Evolutionary conservation across 495 filamentous ascomycete genomes (phyloP), one percentile per base, ranked within the genome.

Genomic region (Oleoguttula mirabilis): DNA sequence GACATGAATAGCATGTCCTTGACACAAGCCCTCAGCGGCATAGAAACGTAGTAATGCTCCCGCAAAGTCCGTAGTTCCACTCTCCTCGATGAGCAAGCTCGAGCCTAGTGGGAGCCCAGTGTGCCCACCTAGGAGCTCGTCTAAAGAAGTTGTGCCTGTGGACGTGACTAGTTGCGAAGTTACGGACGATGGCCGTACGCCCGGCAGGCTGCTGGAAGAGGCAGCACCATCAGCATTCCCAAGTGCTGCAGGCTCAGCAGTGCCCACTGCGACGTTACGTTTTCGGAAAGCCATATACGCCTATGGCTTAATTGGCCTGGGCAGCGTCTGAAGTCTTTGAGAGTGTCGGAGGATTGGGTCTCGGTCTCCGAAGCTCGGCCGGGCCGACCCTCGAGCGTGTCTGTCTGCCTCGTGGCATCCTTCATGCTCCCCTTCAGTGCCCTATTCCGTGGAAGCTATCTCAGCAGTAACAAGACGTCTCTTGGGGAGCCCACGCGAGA

Each of bases 41-140:
- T 86, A 96, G 56, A 87, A 94, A 33, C 82, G 71, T 15, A 95
- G 66, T 45, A 98, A 67, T 39, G 80, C 71, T 1, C 85, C 85
- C 0, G 82, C 81, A 63, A 88, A 98, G 52, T 98, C 90, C 1
- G 90, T 98, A 14, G 88, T 94, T 2, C 88, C 90, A 52, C 78
- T 82, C 51, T 98, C 90, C 52, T 87, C 85, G n/a, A 96, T 61
- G 16, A 98, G 60, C 3, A 96, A 53, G 1, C 75, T 79, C 21
- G 72, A 88, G 0, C 90, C 88, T 14, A 96, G 66, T 1, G 85
- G 74, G 1, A 96, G 69, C 0, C 92, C 90, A n/a, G 78, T 73
- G 66, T 96, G 87, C 0, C 88, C 85, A 17, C 84, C 85, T 1
- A 98, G 70, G 10, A 94, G 70, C 37, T 73, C 74, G 54, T 98